Evolutionary conservation across 805 yeast genomes (phyloP).

Genomic region (Ogataea henricii): DNA sequence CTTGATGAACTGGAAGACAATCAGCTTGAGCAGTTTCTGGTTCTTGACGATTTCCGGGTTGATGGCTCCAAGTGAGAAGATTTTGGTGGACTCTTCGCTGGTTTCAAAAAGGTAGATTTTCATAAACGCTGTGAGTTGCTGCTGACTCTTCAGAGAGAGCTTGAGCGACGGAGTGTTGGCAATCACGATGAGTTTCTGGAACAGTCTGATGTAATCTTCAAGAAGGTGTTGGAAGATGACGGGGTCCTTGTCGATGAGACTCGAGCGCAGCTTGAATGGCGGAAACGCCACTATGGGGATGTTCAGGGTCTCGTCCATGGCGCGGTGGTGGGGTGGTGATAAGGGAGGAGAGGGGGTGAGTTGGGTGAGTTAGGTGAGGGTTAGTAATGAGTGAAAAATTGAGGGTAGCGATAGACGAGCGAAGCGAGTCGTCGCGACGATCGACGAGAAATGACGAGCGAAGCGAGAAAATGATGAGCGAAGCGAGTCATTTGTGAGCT

Average conservation of each 20-base stretch:
- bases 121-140: slow-evolving; percentile 58
- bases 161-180: slow-evolving; percentile 31
- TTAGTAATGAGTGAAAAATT: too few relatives aligned
- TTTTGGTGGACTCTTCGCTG: slow-evolving; percentile 57
- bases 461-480: not conserved
- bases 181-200: slow-evolving; percentile 45
- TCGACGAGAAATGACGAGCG: too few relatives aligned
- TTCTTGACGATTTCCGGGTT: slow-evolving; percentile 67
- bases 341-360: too few relatives aligned
- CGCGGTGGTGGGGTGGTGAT: too few relatives aligned
- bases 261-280: slow-evolving; percentile 71
- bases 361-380: too few relatives aligned
- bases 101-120: slow-evolving; percentile 62
- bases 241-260: slow-evolving; percentile 80
- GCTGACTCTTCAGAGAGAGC: slow-evolving; percentile 55
- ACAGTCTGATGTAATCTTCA: slow-evolving; percentile 59
- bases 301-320: slow-evolving; percentile 24
- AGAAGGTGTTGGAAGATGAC: slow-evolving; percentile 78
- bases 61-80: slow-evolving; percentile 69
- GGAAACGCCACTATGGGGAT: slow-evolving; percentile 72
- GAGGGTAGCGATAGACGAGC: too few relatives aligned
- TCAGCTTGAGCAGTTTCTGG: slow-evolving; percentile 47
- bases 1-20: slow-evolving; percentile 53
- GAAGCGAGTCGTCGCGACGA: too few relatives aligned
- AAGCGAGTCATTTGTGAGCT: not conserved